A percentile compares a stretch with the other conserved stretches of the same genome.
Evolutionary conservation across 108 stramenopile genomes (phyloP).

Genomic region (Fragilaria radians): DNA sequence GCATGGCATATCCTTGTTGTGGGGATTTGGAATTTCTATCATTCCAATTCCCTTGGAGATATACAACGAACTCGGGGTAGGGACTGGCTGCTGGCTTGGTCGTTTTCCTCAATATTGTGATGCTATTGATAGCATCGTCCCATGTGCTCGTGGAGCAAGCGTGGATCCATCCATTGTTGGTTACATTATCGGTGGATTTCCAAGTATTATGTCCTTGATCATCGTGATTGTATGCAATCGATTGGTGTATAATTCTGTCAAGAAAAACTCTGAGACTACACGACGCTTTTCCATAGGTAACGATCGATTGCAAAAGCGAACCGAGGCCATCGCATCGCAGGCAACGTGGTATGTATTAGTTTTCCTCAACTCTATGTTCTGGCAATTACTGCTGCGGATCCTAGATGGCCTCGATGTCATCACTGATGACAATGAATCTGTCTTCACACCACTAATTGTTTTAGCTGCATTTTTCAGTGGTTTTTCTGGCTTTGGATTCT

Average conservation of each 20-base stretch:
- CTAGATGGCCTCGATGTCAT: background rate
- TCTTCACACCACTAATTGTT: background rate
- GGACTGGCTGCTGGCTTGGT: background rate
- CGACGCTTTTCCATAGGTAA: background rate
- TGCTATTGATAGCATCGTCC: background rate
- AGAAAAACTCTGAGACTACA: too few species aligned
- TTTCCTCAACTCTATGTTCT: background rate
- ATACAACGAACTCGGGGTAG: slow-evolving; percentile 7
- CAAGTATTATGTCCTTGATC: background rate
- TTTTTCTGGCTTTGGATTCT: background rate
- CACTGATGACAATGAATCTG: background rate
- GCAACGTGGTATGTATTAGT: background rate
- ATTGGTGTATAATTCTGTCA: background rate
- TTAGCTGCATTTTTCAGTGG: background rate
- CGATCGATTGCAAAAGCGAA: background rate
- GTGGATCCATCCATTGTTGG: background rate
- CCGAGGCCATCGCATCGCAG: background rate
- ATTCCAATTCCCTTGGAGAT: slow-evolving; percentile 8
- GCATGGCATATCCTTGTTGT: slow-evolving; percentile 16
- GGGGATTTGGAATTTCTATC: slow-evolving; percentile 20
- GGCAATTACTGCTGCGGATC: background rate
- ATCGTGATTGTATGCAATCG: background rate
- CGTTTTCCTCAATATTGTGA: background rate
- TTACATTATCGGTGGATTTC: background rate
- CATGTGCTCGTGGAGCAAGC: background rate